These are phyloP conservation scores for Ustilago bromivora DNA, from an alignment of 1,284 basidiomycete genomes.

Conservation along the genomic window DNA sequence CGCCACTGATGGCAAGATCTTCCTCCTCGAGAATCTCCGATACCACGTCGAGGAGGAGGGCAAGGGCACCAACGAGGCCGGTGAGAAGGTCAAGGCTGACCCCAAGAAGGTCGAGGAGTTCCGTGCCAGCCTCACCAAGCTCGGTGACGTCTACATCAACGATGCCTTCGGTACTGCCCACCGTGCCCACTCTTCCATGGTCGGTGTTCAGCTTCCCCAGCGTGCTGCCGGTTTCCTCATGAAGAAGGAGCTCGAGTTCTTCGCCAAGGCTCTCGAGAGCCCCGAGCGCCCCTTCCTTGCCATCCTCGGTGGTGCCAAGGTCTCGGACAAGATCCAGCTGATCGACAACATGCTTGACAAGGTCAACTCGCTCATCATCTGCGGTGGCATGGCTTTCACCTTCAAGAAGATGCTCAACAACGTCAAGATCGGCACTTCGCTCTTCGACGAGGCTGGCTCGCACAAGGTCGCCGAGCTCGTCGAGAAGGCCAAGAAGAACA, in stretches of 20 bases:
- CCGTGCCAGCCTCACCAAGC: slow-evolving; percentile 85
- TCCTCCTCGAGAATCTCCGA: slow-evolving; percentile 96
- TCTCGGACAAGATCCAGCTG: slow-evolving; percentile 98
- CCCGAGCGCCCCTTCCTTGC: slow-evolving; percentile 97
- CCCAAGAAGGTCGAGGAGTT: slow-evolving; percentile 84
- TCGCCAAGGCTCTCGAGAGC: slow-evolving; percentile 94
- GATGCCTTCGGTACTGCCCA: slow-evolving; percentile 99
- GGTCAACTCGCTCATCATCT: slow-evolving; percentile 95
- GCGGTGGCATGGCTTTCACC: slow-evolving; percentile 99
- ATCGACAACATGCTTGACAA: slow-evolving; percentile 99
- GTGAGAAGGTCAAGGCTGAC: slow-evolving; percentile 92
- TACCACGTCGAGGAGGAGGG: slow-evolving; percentile 99
- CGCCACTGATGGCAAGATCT: slow-evolving; percentile 81
- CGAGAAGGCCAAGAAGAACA: slow-evolving; percentile 92
- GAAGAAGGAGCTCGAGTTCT: slow-evolving; percentile 99
- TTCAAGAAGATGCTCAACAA: slow-evolving; percentile 95
- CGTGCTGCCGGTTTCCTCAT: slow-evolving; percentile 95
- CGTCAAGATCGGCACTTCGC: slow-evolving; percentile 89
- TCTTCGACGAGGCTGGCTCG: slow-evolving; percentile 91
- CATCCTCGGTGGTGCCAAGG: slow-evolving; percentile 98
- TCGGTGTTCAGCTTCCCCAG: slow-evolving; percentile 92
- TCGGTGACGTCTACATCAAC: slow-evolving; percentile 97
- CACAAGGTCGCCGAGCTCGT: slow-evolving; percentile 86
- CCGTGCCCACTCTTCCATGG: slow-evolving; percentile 98
- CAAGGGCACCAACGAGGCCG: slow-evolving; percentile 89